These are phyloP conservation scores for Cyberlindnera bimundalis DNA, from an alignment of 805 yeast genomes.

Conservation along the genomic window DNA sequence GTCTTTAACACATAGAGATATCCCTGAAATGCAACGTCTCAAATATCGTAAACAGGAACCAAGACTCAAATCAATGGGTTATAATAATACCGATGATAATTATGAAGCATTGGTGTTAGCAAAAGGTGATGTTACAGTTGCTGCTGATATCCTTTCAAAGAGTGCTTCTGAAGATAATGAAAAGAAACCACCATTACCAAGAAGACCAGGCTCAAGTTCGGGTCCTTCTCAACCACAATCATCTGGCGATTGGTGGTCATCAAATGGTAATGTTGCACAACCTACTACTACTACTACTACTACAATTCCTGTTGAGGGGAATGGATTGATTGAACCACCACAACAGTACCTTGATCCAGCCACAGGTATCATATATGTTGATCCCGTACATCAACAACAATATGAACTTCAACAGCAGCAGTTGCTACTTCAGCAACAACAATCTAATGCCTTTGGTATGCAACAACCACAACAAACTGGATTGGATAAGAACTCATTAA, in stretches of 20 bases:
- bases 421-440: slow-evolving; percentile 12
- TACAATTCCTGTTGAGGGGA: slow-evolving; percentile 29
- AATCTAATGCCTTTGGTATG: not conserved
- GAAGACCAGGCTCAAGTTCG: slow-evolving; percentile 25
- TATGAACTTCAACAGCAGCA: slow-evolving; percentile 27
- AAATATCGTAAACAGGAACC: slow-evolving; percentile 49
- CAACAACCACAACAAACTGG: slow-evolving; percentile 11
- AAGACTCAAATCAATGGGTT: slow-evolving; percentile 53
- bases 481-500: slow-evolving; percentile 6
- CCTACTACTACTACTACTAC: slow-evolving; percentile 13
- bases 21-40: slow-evolving; percentile 50
- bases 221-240: slow-evolving; percentile 8
- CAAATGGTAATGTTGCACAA: slow-evolving; percentile 18
- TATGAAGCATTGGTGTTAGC: slow-evolving; percentile 61
- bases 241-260: slow-evolving; percentile 23
- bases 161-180: slow-evolving; percentile 37
- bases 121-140: slow-evolving; percentile 56
- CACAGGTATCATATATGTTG: slow-evolving; percentile 68
- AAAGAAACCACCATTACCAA: slow-evolving; percentile 50
- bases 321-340: slow-evolving; percentile 41
- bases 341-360: slow-evolving; percentile 71
- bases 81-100: slow-evolving; percentile 49
- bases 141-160: slow-evolving; percentile 48
- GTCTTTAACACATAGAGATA: slow-evolving; percentile 44
- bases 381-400: slow-evolving; percentile 54